Percentiles rank a stretch among this genome's conserved stretches.
phyloP scores from a whole-genome alignment of 2,329 filamentous ascomycete species.

The Dendrostoma leiphaemia region DNA sequence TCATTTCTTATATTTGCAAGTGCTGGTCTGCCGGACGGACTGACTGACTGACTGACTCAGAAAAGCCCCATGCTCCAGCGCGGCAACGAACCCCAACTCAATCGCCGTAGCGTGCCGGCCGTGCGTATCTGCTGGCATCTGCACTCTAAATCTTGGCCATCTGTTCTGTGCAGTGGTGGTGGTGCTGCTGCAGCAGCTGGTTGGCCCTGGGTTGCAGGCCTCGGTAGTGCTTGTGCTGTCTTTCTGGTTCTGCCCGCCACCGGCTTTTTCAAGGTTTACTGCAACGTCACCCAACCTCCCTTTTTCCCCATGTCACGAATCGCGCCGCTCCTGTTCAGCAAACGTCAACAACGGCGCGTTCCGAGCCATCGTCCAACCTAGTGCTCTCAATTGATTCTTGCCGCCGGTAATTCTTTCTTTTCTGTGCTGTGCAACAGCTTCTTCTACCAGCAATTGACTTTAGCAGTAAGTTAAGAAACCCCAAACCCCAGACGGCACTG shows the following conservation, averaged over 20 bases:
- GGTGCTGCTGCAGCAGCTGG: too few relatives aligned
- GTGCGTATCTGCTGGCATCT: background rate
- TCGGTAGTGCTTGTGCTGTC: background rate
- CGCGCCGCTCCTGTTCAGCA: constrained; percentile 11
- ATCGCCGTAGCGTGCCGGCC: too few relatives aligned
- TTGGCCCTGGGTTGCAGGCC: too few relatives aligned
- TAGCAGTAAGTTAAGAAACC: constrained; percentile 10
- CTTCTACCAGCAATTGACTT: constrained; percentile 13
- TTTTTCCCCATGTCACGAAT: constrained; percentile 16
- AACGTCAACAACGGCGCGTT: constrained; percentile 10
- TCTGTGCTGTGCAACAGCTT: constrained; percentile 8
- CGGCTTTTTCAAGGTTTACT: constrained; percentile 15
- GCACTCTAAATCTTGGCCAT: background rate
- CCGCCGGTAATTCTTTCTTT: background rate
- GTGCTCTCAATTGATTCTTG: constrained; percentile 12
- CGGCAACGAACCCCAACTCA: background rate
- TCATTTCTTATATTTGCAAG: too few relatives aligned
- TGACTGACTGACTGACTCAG: background rate
- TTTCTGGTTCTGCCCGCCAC: constrained; percentile 12
- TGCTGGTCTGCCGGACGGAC: too few relatives aligned
- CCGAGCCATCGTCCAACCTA: background rate
- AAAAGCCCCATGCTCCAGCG: background rate
- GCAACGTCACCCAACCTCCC: constrained; percentile 18
- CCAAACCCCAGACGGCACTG: too few relatives aligned
- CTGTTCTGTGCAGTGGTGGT: too few relatives aligned